phyloP scores from a whole-genome alignment of 495 filamentous ascomycete genomes.

The Lophiotrema nucula region DNA sequence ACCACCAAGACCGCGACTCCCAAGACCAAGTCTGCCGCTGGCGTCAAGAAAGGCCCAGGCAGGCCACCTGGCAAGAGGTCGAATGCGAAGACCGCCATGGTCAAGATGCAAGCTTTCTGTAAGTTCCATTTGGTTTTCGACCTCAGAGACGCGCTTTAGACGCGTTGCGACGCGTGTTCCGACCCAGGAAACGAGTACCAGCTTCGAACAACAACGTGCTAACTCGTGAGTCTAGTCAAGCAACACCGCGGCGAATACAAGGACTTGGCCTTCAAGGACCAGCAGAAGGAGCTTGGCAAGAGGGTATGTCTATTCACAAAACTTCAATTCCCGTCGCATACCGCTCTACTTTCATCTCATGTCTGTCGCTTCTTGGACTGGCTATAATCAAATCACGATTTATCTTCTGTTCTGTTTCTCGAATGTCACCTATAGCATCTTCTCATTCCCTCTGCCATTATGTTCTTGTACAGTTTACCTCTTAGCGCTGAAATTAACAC shows the following conservation, averaged over 20 bases:
- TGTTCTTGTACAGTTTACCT: too few relatives aligned
- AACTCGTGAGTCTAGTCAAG: constrained; percentile 21
- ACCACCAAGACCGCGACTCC: constrained; percentile 16
- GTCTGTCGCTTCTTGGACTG: background rate
- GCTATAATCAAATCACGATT: background rate
- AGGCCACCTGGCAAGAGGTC: constrained; percentile 7
- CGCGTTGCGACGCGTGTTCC: constrained; percentile 18
- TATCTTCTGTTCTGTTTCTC: background rate
- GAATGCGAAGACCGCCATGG: constrained; percentile 23
- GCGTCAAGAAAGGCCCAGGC: constrained; percentile 14
- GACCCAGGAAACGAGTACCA: too few relatives aligned
- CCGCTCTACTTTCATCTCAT: too few relatives aligned
- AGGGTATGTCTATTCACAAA: constrained; percentile 24
- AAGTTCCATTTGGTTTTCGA: background rate
- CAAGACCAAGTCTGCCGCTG: constrained; percentile 12
- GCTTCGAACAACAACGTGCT: background rate
- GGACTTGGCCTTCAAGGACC: constrained; percentile 25
- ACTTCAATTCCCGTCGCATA: background rate
- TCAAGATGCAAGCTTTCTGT: constrained; percentile 29
- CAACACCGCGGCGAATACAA: constrained; percentile 23
- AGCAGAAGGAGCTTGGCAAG: constrained; percentile 30
- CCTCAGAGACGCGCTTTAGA: constrained; percentile 5
- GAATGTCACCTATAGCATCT: background rate
- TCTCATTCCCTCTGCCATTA: background rate
- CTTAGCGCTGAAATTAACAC: constrained; percentile 14